Percentiles rank a stretch among this genome's conserved stretches.
phyloP scores from a whole-genome alignment of 176 grass and related monocot species.

The Oryza glaberrima region DNA sequence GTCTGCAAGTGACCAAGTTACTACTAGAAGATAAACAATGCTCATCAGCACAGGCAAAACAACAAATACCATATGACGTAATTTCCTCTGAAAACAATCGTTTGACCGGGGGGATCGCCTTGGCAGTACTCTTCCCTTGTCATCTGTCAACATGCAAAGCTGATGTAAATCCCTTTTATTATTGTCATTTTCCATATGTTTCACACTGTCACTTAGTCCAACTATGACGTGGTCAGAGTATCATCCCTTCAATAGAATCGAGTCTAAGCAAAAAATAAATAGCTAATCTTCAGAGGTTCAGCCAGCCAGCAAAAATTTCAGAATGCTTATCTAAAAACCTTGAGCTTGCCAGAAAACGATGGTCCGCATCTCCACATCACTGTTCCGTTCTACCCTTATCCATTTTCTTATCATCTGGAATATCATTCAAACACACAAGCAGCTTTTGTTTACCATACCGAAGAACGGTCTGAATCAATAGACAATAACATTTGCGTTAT shows the following conservation, averaged over 20 bases:
- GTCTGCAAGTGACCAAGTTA: neutral
- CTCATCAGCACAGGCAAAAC: too few species aligned
- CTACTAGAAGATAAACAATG: neutral
- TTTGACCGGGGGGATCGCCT: neutral
- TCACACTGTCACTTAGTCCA: neutral
- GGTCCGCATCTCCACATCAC: neutral
- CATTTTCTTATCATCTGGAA: neutral
- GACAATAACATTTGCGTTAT: neutral
- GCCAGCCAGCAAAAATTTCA: neutral
- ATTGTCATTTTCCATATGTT: neutral
- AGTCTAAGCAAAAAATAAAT: neutral
- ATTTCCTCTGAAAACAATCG: neutral
- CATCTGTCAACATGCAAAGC: neutral
- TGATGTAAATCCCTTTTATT: neutral
- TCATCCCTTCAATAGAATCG: neutral
- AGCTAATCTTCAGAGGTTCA: neutral
- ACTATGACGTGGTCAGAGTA: neutral
- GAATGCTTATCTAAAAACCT: neutral
- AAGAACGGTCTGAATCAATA: neutral
- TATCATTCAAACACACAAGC: neutral
- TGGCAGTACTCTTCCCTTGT: neutral
- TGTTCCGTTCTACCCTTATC: neutral
- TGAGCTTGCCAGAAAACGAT: neutral
- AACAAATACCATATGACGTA: neutral
- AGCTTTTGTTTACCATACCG: neutral